Conservation (phyloP, 257 asterid genomes). For the Misopates orontium region DNA sequence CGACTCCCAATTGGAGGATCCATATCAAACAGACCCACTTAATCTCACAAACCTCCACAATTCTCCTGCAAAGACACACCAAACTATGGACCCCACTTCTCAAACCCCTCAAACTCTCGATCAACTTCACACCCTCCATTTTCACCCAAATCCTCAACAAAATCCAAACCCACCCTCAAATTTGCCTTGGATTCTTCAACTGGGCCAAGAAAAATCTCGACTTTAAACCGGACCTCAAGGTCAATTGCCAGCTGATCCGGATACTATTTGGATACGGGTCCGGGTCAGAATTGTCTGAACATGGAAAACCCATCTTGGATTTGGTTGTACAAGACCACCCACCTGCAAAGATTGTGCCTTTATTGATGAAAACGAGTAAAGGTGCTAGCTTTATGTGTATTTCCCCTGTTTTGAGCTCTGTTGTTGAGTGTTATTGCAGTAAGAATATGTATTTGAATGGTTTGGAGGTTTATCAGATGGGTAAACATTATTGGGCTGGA, state of each 20-base stretch:
- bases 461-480: constrained; percentile 46
- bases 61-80: constrained; percentile 69
- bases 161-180: constrained; percentile 50
- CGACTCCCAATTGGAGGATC: constrained; percentile 54
- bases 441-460: constrained; percentile 45
- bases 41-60: constrained; percentile 56
- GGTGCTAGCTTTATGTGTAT: constrained; percentile 26
- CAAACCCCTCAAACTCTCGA: constrained; percentile 46
- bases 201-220: constrained; percentile 59
- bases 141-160: constrained; percentile 59
- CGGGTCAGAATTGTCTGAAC: constrained; percentile 45
- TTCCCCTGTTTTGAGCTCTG: constrained; percentile 45
- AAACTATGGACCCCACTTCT: constrained; percentile 69
- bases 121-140: constrained; percentile 49
- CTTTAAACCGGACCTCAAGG: constrained; percentile 58
- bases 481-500: constrained; percentile 38
- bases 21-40: constrained; percentile 49
- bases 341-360: constrained; percentile 47
- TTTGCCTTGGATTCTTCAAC: constrained; percentile 61
- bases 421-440: constrained; percentile 54
- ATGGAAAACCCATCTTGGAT: constrained; percentile 55
- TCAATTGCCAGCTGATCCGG: constrained; percentile 48
- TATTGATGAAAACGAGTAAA: constrained; percentile 39
- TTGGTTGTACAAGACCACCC: constrained; percentile 49
- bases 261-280: constrained; percentile 53